Evolutionary conservation across 768 basidiomycete genomes (phyloP), one percentile per base, ranked within the genome.

Genomic region (Lactarius deliciosus): DNA sequence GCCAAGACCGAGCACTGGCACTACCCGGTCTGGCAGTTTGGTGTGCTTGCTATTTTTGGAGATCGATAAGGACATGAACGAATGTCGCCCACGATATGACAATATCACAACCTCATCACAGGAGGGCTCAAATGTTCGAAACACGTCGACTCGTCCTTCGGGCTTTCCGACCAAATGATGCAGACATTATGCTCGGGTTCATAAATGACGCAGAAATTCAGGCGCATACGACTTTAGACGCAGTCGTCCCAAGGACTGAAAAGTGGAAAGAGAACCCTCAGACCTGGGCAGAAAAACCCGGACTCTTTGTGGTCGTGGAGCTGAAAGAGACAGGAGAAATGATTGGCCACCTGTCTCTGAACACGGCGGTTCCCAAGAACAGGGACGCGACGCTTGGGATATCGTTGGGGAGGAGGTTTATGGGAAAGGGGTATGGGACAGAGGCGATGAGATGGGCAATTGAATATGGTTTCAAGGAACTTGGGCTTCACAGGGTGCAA

Each of bases 401-500:
- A n/a, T 22, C 64, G 25, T 25, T 55, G 36, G 38, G 30, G 25
- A 65, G 22, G 36, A 28, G 36, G 32, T 60, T 54, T 9, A n/a
- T 70, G 73, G 71, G 71, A 28, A 68, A 64, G 63, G 74, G 75
- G 20, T 75, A 74, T 45, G 71, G 70, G 36, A 66, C 61, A 15
- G 70, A 74, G 60, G 61, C 57, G 11, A 66, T 71, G 25, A 54
- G 22, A 61, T 72, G 69, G 54, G 68, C 66, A 22, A 61, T 72
- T 16, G 71, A 70, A 34, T 72, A 74, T 55, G 73, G 70, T 15
- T 72, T 75, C 38, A 61, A 65, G 40, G 64, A 68, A 34, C 57
- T 76, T 47, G 74, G 70, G 20, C 25, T 77, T 38, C 76, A 77
- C 67, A 70, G 77, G n/a, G 67, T 78, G 2, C 74, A 73, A 8